These are phyloP conservation scores for Peronospora farinosa DNA, from an alignment of 352 stramenopile genomes.

Conservation along the genomic window DNA sequence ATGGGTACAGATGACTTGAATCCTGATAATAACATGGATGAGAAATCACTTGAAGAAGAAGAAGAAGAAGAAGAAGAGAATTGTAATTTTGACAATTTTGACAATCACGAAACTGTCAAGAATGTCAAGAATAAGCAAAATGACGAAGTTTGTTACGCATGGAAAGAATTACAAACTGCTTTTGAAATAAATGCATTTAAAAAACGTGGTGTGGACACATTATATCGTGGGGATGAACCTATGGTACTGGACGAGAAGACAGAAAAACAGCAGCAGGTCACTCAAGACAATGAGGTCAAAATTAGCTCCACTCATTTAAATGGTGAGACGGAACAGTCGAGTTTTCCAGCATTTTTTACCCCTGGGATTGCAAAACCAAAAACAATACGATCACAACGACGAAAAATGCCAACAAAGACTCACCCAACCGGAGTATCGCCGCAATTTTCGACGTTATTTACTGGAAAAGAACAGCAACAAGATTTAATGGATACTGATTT, in stretches of 20 bases:
- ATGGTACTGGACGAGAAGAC: background rate
- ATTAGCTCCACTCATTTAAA: conserved; percentile 7
- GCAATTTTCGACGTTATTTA: conserved; percentile 10
- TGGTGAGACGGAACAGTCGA: conserved; percentile 8
- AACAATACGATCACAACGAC: conserved; percentile 1
- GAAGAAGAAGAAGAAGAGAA: background rate
- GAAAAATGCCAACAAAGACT: background rate
- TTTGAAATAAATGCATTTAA: conserved; percentile 26
- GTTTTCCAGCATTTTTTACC: conserved; percentile 9
- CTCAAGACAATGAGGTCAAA: background rate
- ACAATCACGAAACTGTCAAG: background rate
- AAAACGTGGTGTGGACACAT: conserved; percentile 9
- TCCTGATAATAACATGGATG: conserved; percentile 14
- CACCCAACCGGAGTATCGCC: conserved; percentile 10
- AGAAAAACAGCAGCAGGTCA: background rate
- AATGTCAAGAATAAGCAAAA: background rate
- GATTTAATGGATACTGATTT: background rate
- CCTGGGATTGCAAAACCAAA: conserved; percentile 13
- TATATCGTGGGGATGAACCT: background rate
- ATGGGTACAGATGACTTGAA: conserved; percentile 26
- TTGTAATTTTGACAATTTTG: background rate
- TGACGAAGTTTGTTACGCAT: conserved; percentile 12
- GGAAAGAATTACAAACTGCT: conserved; percentile 22
- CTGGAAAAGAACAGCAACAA: conserved; percentile 8
- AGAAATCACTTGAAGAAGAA: conserved; percentile 4